phyloP scores from a whole-genome alignment of 257 asterid genomes.

The Solanum virginianum region DNA sequence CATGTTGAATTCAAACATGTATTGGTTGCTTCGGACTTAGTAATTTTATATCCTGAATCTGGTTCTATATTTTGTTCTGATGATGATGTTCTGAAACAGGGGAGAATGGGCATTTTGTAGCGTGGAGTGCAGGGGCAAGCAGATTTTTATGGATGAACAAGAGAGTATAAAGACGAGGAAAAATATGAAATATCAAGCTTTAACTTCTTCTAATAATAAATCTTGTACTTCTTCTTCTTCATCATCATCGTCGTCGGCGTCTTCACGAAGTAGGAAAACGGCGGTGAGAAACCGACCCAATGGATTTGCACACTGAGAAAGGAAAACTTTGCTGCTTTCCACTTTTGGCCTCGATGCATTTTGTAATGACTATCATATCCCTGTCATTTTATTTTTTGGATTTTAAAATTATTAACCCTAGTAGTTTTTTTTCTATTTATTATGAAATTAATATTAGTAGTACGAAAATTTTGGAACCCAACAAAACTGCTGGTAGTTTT shows the following conservation, averaged over 20 bases:
- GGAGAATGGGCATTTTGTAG: slow-evolving; percentile 89
- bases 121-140: slow-evolving; percentile 85
- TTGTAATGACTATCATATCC: slow-evolving; percentile 12
- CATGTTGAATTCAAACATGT: not conserved
- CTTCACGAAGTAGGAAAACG: slow-evolving; percentile 10
- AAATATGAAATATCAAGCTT: slow-evolving; percentile 2
- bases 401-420: not conserved
- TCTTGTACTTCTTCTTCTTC: slow-evolving; percentile 14
- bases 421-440: not conserved
- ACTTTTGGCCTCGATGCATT: slow-evolving; percentile 23
- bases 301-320: slow-evolving; percentile 46
- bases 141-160: slow-evolving; percentile 83
- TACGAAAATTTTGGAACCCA: not conserved
- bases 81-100: slow-evolving; percentile 15
- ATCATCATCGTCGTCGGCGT: slow-evolving; percentile 5
- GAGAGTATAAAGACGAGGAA: slow-evolving; percentile 24
- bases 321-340: slow-evolving; percentile 6
- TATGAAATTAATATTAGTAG: not conserved
- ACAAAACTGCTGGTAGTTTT: slow-evolving; percentile 5
- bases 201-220: slow-evolving; percentile 1
- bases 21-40: not conserved
- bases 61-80: not conserved
- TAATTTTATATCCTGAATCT: not conserved
- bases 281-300: slow-evolving; percentile 28
- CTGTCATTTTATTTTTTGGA: not conserved